A percentile compares a stretch with the other conserved stretches of the same genome.
phyloP scores from a whole-genome alignment of 2,329 filamentous ascomycete species.

The Scytalidium lignicola region DNA sequence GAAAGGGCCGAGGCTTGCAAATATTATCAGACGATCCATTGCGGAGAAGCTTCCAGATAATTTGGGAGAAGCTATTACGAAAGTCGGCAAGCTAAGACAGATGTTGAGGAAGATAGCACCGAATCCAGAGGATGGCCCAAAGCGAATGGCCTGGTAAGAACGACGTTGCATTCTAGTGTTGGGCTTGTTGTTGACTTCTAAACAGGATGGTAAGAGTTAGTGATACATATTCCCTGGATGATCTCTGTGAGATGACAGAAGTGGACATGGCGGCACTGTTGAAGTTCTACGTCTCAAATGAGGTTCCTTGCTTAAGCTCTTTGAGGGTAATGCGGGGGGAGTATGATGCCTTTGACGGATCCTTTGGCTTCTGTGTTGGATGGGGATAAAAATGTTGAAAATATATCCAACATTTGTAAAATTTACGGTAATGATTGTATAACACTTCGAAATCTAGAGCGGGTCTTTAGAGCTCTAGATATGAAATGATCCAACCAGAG shows the following conservation, averaged over 20 bases:
- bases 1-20: constrained; percentile 87
- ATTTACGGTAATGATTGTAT: no score
- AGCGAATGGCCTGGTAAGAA: constrained; percentile 81
- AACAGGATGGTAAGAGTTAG: constrained; percentile 86
- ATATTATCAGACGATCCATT: constrained; percentile 78
- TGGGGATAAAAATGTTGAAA: constrained; percentile 14
- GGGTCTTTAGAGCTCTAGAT: no score
- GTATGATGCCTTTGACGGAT: constrained; percentile 25
- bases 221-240: constrained; percentile 78
- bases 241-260: constrained; percentile 76
- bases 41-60: constrained; percentile 70
- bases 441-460: no score
- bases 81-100: constrained; percentile 73
- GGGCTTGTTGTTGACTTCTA: constrained; percentile 23
- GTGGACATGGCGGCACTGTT: constrained; percentile 82
- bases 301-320: constrained; percentile 51
- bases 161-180: neutral
- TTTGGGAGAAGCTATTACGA: constrained; percentile 78
- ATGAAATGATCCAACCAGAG: no score
- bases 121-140: constrained; percentile 65
- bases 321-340: constrained; percentile 47
- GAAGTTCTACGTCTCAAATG: constrained; percentile 58
- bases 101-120: constrained; percentile 77
- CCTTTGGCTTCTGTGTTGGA: constrained; percentile 28
- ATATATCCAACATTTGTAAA: no score